A percentile compares a stretch with the other conserved stretches of the same genome.
Conservation (phyloP, 805 yeast genomes). For the Lipomyces sp. region DNA sequence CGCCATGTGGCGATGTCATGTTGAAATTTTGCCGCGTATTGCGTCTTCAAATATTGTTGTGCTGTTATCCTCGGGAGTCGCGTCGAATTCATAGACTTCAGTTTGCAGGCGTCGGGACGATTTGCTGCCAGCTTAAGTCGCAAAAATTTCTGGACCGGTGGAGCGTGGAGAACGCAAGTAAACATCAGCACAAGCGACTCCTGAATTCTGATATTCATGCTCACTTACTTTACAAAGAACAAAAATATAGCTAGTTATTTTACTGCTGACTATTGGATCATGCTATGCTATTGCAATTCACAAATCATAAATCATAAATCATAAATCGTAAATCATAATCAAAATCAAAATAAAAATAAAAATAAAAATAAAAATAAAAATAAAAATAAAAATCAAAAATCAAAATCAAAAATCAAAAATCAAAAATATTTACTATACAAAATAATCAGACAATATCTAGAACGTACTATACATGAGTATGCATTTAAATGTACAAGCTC, state of each 20-base stretch:
- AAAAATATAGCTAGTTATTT: too few species aligned
- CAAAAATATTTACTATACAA: background rate
- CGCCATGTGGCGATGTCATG: constrained; percentile 12
- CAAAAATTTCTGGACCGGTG: constrained; percentile 2
- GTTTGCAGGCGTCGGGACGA: background rate
- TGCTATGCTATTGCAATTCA: background rate
- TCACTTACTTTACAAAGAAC: background rate
- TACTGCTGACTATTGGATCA: background rate
- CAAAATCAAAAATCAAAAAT: background rate
- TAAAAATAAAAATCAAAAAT: background rate
- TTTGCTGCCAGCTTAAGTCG: background rate
- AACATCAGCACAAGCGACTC: background rate
- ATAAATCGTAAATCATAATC: background rate
- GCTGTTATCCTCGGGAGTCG: background rate
- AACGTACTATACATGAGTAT: background rate
- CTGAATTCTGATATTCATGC: background rate
- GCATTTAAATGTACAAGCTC: background rate
- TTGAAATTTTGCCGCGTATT: background rate
- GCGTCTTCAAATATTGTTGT: background rate
- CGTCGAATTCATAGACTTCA: background rate
- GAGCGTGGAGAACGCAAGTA: background rate
- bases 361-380: background rate
- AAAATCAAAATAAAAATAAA: background rate
- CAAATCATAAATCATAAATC: background rate
- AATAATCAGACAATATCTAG: background rate